These are phyloP conservation scores for Chalciporus sp. DNA, from an alignment of 1,284 basidiomycete genomes.

Conservation along the genomic window DNA sequence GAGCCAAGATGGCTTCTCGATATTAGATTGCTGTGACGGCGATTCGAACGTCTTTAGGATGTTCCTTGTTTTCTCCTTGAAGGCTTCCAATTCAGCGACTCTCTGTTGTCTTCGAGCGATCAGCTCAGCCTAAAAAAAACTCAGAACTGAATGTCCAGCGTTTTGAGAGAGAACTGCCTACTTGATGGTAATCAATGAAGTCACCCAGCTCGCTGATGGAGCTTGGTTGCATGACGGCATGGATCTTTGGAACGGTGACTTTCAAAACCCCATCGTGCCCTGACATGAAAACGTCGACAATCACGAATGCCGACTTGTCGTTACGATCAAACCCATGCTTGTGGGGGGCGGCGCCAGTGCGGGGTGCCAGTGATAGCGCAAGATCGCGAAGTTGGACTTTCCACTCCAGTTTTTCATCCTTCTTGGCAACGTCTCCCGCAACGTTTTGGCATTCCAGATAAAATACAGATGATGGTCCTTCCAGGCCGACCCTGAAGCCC, in stretches of 20 bases:
- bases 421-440: conserved; percentile 56
- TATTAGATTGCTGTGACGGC: conserved; percentile 45
- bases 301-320: conserved; percentile 80
- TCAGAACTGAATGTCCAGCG: conserved; percentile 5
- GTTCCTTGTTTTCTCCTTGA: conserved; percentile 78
- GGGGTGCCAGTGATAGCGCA: conserved; percentile 73
- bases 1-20: conserved; percentile 59
- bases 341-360: conserved; percentile 38
- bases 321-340: conserved; percentile 53
- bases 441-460: conserved; percentile 77
- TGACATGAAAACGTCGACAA: conserved; percentile 60
- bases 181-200: conserved; percentile 82
- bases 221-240: conserved; percentile 91
- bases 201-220: conserved; percentile 88
- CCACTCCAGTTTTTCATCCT: conserved; percentile 51
- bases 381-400: conserved; percentile 69
- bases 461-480: conserved; percentile 69
- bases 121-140: conserved; percentile 63
- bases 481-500: conserved; percentile 77
- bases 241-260: conserved; percentile 70
- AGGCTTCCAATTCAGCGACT: conserved; percentile 73
- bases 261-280: conserved; percentile 47
- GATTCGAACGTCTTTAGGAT: conserved; percentile 76
- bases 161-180: conserved; percentile 29
- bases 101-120: conserved; percentile 72